These are phyloP conservation scores for Platismatia glauca DNA, from an alignment of 495 filamentous ascomycete genomes.

Conservation along the genomic window DNA sequence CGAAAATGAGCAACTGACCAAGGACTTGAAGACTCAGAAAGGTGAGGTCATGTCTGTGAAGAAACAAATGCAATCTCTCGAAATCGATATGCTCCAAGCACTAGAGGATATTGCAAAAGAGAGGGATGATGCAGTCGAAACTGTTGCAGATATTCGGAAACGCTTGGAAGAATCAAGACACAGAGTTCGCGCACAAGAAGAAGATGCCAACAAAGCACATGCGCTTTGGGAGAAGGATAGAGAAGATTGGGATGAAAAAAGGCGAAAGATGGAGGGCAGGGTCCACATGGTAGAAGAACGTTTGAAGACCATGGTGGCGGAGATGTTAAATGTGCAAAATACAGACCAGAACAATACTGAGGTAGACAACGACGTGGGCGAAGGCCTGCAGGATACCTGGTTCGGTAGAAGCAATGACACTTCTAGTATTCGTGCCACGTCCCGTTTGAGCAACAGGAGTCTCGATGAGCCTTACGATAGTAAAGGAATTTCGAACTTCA, in stretches of 20 bases:
- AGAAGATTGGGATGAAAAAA: conserved; percentile 72
- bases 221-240: conserved; percentile 72
- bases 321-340: conserved; percentile 68
- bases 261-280: conserved; percentile 69
- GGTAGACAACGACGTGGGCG: conserved; percentile 9
- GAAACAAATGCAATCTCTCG: conserved; percentile 73
- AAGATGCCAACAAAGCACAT: conserved; percentile 69
- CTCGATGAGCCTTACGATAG: conserved; percentile 53
- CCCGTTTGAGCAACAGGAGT: conserved; percentile 47
- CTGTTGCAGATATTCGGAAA: conserved; percentile 61
- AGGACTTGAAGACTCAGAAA: conserved; percentile 48
- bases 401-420: conserved; percentile 57
- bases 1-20: conserved; percentile 63
- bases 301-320: conserved; percentile 72
- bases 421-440: conserved; percentile 54
- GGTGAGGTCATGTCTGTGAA: conserved; percentile 75
- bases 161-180: conserved; percentile 74
- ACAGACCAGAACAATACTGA: conserved; percentile 24
- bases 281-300: conserved; percentile 81
- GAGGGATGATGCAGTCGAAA: conserved; percentile 73
- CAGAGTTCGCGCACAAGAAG: conserved; percentile 69
- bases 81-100: conserved; percentile 78
- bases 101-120: conserved; percentile 75
- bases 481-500: conserved; percentile 33
- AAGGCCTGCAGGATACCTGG: conserved; percentile 33